A percentile compares a stretch with the other conserved stretches of the same genome.
Conservation (phyloP, 495 filamentous ascomycete species). For the Mycothermus thermophilus region DNA sequence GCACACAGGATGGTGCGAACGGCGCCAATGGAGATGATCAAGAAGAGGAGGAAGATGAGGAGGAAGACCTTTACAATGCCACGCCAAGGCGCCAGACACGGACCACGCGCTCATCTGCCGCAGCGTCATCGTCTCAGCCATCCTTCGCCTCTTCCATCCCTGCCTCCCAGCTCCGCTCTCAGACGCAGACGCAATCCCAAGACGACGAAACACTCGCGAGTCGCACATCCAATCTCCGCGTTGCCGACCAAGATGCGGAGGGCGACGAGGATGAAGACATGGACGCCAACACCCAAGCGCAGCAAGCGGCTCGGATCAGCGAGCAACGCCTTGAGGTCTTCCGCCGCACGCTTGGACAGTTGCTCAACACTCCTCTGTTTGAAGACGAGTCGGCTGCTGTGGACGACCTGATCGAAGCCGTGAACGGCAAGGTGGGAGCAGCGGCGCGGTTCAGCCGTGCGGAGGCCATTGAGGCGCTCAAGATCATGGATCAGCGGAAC, state of each 20-base stretch:
- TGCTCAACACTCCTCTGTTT: slow-evolving; percentile 69
- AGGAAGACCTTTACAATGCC: slow-evolving; percentile 27
- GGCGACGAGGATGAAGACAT: slow-evolving; percentile 14
- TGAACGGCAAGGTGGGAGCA: slow-evolving; percentile 50
- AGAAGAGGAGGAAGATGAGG: slow-evolving; percentile 12
- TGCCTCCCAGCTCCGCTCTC: slow-evolving; percentile 29
- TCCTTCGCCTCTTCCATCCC: slow-evolving; percentile 36
- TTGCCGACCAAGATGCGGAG: slow-evolving; percentile 14
- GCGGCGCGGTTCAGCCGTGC: slow-evolving; percentile 44
- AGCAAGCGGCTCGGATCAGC: no score
- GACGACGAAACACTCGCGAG: slow-evolving; percentile 25
- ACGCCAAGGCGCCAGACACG: slow-evolving; percentile 26
- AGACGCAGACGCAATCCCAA: slow-evolving; percentile 17
- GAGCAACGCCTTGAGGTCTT: slow-evolving; percentile 56
- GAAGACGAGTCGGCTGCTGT: slow-evolving; percentile 65
- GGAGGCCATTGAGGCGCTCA: slow-evolving; percentile 66
- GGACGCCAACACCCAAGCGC: no score
- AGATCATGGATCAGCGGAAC: slow-evolving; percentile 67
- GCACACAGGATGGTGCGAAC: slow-evolving; percentile 14
- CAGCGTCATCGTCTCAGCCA: slow-evolving; percentile 20
- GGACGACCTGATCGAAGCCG: slow-evolving; percentile 57
- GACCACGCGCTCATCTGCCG: slow-evolving; percentile 6
- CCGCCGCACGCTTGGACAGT: slow-evolving; percentile 61
- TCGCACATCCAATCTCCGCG: slow-evolving; percentile 22
- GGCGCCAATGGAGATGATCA: slow-evolving; percentile 9